phyloP scores from a whole-genome alignment of 768 basidiomycete genomes.

The Favolaschia claudopus region DNA sequence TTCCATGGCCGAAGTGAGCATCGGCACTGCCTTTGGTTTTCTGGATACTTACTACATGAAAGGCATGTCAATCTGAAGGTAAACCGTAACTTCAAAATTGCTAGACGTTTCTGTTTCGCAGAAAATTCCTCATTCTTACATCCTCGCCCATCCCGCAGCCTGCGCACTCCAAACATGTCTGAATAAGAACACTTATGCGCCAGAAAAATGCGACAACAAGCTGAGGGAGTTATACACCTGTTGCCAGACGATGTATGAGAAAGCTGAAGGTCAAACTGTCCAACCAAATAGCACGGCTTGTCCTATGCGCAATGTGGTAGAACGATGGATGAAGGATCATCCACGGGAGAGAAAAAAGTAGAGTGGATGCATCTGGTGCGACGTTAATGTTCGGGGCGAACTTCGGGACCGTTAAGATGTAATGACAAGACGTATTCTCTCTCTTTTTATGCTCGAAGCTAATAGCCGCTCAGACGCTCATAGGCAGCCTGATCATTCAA shows the following conservation, averaged over 20 bases:
- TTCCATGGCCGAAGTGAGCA: too few species aligned
- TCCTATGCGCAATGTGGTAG: conserved; percentile 59
- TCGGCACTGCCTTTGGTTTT: too few species aligned
- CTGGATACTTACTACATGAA: too few species aligned
- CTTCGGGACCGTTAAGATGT: too few species aligned
- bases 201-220: conserved; percentile 64
- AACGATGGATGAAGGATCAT: conserved; percentile 67
- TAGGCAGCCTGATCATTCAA: too few species aligned
- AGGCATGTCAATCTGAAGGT: conserved; percentile 40
- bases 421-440: too few species aligned
- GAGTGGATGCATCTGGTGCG: too few species aligned
- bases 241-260: conserved; percentile 64
- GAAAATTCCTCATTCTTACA: neutral
- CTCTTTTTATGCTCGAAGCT: too few species aligned
- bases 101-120: neutral
- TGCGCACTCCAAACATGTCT: conserved; percentile 71
- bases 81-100: neutral
- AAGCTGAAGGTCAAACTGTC: conserved; percentile 31
- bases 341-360: conserved; percentile 28
- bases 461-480: too few species aligned
- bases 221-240: conserved; percentile 66
- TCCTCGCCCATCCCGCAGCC: conserved; percentile 44
- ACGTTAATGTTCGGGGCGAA: too few species aligned
- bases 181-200: conserved; percentile 66
- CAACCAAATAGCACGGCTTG: conserved; percentile 66